A percentile compares a stretch with the other conserved stretches of the same genome.
These are phyloP conservation scores for Casuarina glauca DNA, from an alignment of 306 rosid species.

Conservation along the genomic window DNA sequence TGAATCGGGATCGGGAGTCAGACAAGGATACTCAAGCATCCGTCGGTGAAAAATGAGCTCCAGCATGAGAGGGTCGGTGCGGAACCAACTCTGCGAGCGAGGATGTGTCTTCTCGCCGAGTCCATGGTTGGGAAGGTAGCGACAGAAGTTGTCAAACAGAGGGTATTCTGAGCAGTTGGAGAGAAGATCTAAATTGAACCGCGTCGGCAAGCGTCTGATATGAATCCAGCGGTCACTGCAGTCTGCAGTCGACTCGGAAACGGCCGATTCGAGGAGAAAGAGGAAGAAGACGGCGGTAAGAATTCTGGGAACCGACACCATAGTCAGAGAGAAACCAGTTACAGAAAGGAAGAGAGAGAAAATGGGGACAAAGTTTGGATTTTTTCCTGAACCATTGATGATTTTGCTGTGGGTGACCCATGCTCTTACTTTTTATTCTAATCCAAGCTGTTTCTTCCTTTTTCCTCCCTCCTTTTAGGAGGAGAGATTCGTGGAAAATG, in stretches of 20 bases:
- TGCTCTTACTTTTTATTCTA: too few species aligned
- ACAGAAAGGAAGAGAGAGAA: too few species aligned
- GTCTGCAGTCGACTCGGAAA: slow-evolving; percentile 13
- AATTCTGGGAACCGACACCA: slow-evolving; percentile 27
- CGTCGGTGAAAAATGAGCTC: slow-evolving; percentile 82
- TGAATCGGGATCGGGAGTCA: slow-evolving; percentile 52
- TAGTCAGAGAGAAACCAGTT: neutral
- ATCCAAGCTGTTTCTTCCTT: too few species aligned
- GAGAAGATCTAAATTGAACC: slow-evolving; percentile 75
- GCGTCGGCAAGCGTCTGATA: slow-evolving; percentile 59
- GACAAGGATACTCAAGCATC: slow-evolving; percentile 73
- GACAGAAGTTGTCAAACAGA: slow-evolving; percentile 55
- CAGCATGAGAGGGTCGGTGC: slow-evolving; percentile 64
- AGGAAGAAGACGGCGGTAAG: neutral
- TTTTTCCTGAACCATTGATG: neutral
- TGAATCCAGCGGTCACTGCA: slow-evolving; percentile 70
- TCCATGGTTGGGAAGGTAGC: slow-evolving; percentile 71
- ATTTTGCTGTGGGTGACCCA: neutral
- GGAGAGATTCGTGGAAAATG: too few species aligned
- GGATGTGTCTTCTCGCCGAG: slow-evolving; percentile 77
- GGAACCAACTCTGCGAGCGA: slow-evolving; percentile 82
- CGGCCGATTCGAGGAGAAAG: neutral
- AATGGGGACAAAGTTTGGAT: neutral
- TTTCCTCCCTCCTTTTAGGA: too few species aligned
- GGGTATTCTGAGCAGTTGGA: slow-evolving; percentile 74